Evolutionary conservation across 805 yeast species (phyloP).

Genomic region (Pichia occidentalis): DNA sequence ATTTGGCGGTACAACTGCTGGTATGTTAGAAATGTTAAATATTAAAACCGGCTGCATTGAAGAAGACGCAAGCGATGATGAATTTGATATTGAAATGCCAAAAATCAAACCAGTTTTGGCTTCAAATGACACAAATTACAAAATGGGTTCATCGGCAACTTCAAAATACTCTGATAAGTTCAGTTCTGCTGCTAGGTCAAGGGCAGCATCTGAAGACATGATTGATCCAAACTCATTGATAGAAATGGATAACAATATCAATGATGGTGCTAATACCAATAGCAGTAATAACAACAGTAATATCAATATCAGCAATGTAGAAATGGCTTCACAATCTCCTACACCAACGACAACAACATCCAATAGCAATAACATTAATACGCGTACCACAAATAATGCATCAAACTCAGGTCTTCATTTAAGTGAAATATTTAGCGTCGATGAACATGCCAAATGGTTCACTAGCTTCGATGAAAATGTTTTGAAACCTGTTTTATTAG

Average conservation of each 20-base stretch:
- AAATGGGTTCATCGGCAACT: no score
- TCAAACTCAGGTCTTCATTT: constrained; percentile 20
- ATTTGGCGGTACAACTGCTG: constrained; percentile 98
- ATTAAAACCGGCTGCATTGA: constrained; percentile 87
- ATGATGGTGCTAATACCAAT: neutral
- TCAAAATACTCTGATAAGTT: constrained; percentile 22
- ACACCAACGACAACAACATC: no score
- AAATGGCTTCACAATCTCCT: no score
- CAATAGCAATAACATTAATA: no score
- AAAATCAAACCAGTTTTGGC: constrained; percentile 1
- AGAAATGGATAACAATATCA: constrained; percentile 6
- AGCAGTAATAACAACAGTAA: neutral
- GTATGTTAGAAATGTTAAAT: constrained; percentile 92
- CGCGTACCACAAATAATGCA: no score
- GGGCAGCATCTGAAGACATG: constrained; percentile 22
- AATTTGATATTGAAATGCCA: constrained; percentile 85
- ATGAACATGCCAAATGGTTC: constrained; percentile 86
- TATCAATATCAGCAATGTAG: no score
- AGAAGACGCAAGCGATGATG: constrained; percentile 84
- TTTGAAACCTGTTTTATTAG: constrained; percentile 84
- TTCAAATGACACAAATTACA: neutral
- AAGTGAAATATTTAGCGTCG: constrained; percentile 34
- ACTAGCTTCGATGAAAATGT: constrained; percentile 90
- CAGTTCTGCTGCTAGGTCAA: constrained; percentile 19
- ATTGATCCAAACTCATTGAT: constrained; percentile 12